Evolutionary conservation across 129 eudicot species (phyloP).

Genomic region (Artemisia argyi): DNA sequence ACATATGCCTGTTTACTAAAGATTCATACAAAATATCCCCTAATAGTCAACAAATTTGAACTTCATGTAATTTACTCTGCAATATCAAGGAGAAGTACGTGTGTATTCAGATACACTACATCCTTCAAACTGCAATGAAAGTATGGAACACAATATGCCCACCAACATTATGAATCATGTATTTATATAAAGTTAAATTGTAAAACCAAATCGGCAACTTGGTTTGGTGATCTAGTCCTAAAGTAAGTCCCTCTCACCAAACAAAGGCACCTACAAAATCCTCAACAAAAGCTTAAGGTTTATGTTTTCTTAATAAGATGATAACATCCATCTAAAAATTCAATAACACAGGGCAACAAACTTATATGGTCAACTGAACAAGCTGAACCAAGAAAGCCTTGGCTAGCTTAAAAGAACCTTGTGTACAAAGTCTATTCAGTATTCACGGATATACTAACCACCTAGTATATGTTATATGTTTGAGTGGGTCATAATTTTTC

Average conservation of each 20-base stretch:
- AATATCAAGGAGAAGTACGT: background rate
- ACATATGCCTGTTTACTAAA: background rate
- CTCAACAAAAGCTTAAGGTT: background rate
- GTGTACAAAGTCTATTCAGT: no score
- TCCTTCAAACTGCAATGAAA: background rate
- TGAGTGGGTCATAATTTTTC: background rate
- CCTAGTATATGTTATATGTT: background rate
- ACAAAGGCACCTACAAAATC: background rate
- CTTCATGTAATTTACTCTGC: background rate
- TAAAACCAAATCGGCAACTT: background rate
- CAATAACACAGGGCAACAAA: background rate
- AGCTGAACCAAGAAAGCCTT: constrained; percentile 7
- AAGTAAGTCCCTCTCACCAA: background rate
- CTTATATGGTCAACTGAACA: constrained; percentile 2
- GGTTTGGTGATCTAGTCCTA: background rate
- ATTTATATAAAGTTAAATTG: background rate
- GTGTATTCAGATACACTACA: background rate
- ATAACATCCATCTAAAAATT: no score
- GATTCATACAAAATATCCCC: constrained; percentile 11
- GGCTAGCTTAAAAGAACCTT: constrained; percentile 4
- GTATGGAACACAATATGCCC: no score
- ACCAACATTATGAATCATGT: background rate
- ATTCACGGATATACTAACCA: background rate
- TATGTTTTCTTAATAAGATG: background rate
- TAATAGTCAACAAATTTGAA: background rate